Evolutionary conservation across 2,329 filamentous ascomycete genomes (phyloP), one percentile per base, ranked within the genome.

Genomic region (Pseudocercospora crystallina): DNA sequence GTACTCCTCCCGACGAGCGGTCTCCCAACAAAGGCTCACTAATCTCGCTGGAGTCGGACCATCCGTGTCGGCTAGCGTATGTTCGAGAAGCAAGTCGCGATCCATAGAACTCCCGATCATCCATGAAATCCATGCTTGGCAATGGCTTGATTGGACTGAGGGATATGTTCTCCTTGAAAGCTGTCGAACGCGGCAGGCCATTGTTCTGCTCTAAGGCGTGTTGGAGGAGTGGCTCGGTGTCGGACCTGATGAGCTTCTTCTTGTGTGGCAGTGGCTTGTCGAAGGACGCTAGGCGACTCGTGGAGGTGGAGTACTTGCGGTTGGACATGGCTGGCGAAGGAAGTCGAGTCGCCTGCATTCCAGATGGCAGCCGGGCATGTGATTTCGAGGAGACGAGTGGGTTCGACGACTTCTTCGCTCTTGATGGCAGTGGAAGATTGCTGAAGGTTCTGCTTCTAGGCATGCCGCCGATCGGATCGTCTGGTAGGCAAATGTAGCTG

Each of bases 381-480:
- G 65, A 61, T 37, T 63, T 61, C 37, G 61, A 63, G n/a, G 56
- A 48, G 15, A 45, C 55, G 8, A 63, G 59, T 13, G 49, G 33
- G 5, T 52, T 50, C 14, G 48, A 47, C n/a, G 53, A 50, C 50
- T 59, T 58, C 49, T 57, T 57, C 10, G 51, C 50, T 41, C 59
- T 55, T 9, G 57, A 57, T 1, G 66, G 65, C n/a, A 67, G 35
- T 5, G 65, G 62, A 13, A 70, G 56, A 44, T 69, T 68, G 54
- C 67, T 69, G 48, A 69, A 66, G 7, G 68, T 69, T 20, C 62
- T 57, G 51, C 67, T 69, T 39, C 65, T 59, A 26, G 67, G 65
- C 59, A 70, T 63, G 11, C 63, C 62, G 2, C 61, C 62, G 41
- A 62, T 58, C 10, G 66, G 61, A 37, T 69, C 62, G 43, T 69